These are phyloP conservation scores for Coprinopsis cinerea DNA, from an alignment of 768 basidiomycete genomes.

Conservation along the genomic window DNA sequence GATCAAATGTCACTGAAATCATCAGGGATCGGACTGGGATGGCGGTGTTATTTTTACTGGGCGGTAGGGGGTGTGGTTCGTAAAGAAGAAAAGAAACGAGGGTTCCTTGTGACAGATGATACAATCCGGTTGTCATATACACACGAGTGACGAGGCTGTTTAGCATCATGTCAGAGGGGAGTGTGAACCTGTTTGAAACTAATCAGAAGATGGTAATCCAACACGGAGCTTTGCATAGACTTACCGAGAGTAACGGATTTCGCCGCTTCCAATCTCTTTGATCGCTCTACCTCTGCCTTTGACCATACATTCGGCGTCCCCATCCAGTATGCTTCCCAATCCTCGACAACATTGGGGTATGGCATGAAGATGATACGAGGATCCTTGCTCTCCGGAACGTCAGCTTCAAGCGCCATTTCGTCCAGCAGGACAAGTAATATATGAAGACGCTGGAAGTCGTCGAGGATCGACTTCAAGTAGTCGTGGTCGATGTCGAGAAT, in stretches of 20 bases:
- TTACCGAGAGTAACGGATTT: slow-evolving; percentile 2
- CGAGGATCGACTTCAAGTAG: slow-evolving; percentile 21
- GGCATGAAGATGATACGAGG: slow-evolving; percentile 27
- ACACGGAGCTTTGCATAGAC: not conserved
- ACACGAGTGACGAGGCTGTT: not conserved
- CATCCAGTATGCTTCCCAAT: slow-evolving; percentile 30
- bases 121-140: too few relatives aligned
- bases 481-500: slow-evolving; percentile 18
- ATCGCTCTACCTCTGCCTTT: slow-evolving; percentile 26
- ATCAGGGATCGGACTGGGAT: too few relatives aligned
- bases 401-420: slow-evolving; percentile 20
- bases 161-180: not conserved
- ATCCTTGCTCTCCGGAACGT: slow-evolving; percentile 18
- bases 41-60: too few relatives aligned
- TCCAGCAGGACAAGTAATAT: slow-evolving; percentile 24
- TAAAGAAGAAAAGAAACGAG: too few relatives aligned
- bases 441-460: slow-evolving; percentile 20
- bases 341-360: slow-evolving; percentile 25
- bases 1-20: too few relatives aligned
- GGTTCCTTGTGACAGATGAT: not conserved
- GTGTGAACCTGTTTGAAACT: not conserved
- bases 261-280: slow-evolving; percentile 6
- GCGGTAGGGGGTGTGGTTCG: too few relatives aligned
- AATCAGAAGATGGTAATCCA: not conserved
- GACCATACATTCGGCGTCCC: slow-evolving; percentile 24